Base-by-base conservation (phyloP, 495 filamentous ascomycete genomes). In the Neurospora sp. region DNA sequence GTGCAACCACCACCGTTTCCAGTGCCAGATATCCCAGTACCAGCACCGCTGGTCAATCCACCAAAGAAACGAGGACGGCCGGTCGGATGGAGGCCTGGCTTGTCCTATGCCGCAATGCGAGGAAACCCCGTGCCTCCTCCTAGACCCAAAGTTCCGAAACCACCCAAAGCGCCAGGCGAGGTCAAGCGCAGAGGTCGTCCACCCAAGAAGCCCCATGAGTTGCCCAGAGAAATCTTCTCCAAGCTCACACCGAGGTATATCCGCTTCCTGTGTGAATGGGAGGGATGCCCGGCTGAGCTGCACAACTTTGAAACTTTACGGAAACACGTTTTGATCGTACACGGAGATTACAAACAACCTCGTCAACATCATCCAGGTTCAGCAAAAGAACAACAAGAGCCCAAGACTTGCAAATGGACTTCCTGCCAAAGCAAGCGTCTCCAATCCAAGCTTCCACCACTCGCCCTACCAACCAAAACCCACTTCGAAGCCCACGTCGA, bases 251-350 rank as follows among this genome's bases (percentile, higher is more conserved):
- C 78, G 5, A 75, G 75, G 20, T 83, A 78, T 42, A 14, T 78
- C 16, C 40, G 71, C 27, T 83, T 83, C 71, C 61, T 73, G 11
- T 83, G 81, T 72, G 81, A 83, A 70, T 83, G 81, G 81, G 68
- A 76, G 37, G 73, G 74, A 22, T 96, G 93, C 76, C 83, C 84
- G 6, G 88, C 90, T 0, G 87, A 93, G 77, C 83, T 96, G 4
- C 92, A 95, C 74, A 94, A 94, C 77, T 78, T 93, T 40, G 87
- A 90, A 3, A 89, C 89, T 1, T 83, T 96, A 27, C 87, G 88
- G 71, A 87, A 86, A 70, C 93, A 96, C 78, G 77, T 94, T 27
- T 75, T 84, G 40, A 86, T 89, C 71, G 81, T 89, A 6, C 92
- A 87, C 75, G 80, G 80, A 16, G 53, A 66, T 66, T 66, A 66